Evolutionary conservation across 202 grass and related monocot genomes (phyloP).

Genomic region (Dendrocalamus latiflorus): DNA sequence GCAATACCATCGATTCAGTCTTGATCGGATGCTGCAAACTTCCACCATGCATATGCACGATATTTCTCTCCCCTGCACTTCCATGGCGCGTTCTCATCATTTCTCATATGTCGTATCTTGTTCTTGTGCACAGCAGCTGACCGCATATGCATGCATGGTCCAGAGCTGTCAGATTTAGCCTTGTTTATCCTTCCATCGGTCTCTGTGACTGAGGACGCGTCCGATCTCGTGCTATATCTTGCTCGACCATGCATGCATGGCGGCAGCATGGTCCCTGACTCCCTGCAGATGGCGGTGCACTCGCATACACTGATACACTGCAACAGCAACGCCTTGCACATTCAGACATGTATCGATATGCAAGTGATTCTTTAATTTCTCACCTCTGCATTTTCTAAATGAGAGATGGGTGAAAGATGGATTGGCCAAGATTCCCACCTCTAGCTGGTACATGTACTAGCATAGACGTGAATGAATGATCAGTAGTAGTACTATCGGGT

Average conservation of each 20-base stretch:
- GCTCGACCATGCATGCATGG: not conserved
- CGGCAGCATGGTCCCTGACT: constrained; percentile 14
- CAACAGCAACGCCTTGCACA: not conserved
- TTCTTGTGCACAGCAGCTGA: too few relatives aligned
- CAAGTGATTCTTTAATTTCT: not conserved
- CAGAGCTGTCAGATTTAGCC: too few relatives aligned
- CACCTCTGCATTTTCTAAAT: not conserved
- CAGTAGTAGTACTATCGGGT: not conserved
- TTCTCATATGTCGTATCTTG: too few relatives aligned
- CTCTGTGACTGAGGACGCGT: too few relatives aligned
- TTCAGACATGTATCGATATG: not conserved
- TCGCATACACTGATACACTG: not conserved
- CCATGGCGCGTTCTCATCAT: too few relatives aligned
- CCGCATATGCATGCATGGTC: too few relatives aligned
- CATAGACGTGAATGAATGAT: not conserved
- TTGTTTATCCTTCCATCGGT: too few relatives aligned
- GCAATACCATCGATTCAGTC: not conserved
- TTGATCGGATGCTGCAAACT: not conserved
- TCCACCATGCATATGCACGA: not conserved
- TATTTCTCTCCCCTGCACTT: not conserved
- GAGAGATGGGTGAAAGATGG: too few relatives aligned
- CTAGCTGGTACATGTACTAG: not conserved
- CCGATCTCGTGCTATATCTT: too few relatives aligned
- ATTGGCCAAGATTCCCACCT: not conserved
- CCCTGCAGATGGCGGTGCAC: not conserved